Evolutionary conservation across 805 yeast species (phyloP), one percentile per base, ranked within the genome.

Genomic region (Wickerhamomyces bovis): DNA sequence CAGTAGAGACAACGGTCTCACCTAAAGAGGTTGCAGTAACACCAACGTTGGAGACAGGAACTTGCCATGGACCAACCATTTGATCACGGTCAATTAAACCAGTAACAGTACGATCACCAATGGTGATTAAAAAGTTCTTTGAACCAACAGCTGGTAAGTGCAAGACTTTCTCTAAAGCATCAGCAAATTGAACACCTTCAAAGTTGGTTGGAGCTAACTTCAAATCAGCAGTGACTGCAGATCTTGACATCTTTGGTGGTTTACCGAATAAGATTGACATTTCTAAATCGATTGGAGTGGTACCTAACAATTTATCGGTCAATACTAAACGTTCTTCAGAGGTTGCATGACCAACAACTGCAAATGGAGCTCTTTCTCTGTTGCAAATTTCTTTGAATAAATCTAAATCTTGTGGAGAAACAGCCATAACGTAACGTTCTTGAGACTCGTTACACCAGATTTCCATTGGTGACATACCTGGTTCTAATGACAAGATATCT

Each of bases 381-480:
- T 78, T 79, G 75, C 98, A 94, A 46, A 94, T 83, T 46, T 75
- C 77, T 61, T 80, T 78, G 69, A 94, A 94, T 20, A 72, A 56
- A 7, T 78, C 78, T 49, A 92, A 69, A 63, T 89, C 86, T 51
- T 80, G 81, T 45, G 87, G 87, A 15, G 89, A 77, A 52, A 94
- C 95, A 54, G 96, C 98, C 58, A 94, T 69, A 21, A 94, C 99
- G 60, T 90, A 94, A 67, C 99, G 83, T 69, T 94, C 99, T 71
- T 94, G 99, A 2, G 98, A 94, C 70, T 94, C 99, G 60, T 95
- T 92, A 78, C 99, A 94, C 99, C 99, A 94, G 53, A 94, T 89
- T 72, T 94, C 99, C 96, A 94, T 88, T 46, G 99, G 98, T 6
- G 98, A 92, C 97, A 94, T 89, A 48, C 97, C 95, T 42, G 96